These are phyloP conservation scores for Diaporthe caulivora DNA, from an alignment of 2,329 filamentous ascomycete genomes.

Conservation along the genomic window DNA sequence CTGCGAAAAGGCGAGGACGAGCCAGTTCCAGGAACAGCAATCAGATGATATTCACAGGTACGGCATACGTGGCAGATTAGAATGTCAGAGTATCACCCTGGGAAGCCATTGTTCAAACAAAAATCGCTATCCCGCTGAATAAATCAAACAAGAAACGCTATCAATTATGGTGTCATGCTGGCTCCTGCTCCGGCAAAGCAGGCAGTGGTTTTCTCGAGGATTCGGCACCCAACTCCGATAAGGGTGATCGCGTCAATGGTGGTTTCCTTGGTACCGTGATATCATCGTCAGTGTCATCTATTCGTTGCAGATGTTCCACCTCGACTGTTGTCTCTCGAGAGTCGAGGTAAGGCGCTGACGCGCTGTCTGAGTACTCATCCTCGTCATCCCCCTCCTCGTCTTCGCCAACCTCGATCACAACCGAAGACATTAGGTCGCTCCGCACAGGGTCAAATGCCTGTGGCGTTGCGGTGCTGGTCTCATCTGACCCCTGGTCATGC, in stretches of 20 bases:
- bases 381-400: neutral
- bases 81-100: neutral
- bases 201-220: slow-evolving; percentile 49
- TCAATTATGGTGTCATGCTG: slow-evolving; percentile 41
- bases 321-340: slow-evolving; percentile 13
- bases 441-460: neutral
- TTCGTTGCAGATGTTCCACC: slow-evolving; percentile 1
- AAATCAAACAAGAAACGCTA: slow-evolving; percentile 14
- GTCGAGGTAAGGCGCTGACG: slow-evolving; percentile 7
- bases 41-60: neutral
- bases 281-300: slow-evolving; percentile 13
- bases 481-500: neutral
- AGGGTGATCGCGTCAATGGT: slow-evolving; percentile 38
- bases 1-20: neutral
- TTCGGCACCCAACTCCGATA: slow-evolving; percentile 39
- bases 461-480: neutral
- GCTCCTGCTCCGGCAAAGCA: slow-evolving; percentile 49
- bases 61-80: neutral
- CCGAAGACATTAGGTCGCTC: neutral
- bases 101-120: neutral
- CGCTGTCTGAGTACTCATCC: slow-evolving; percentile 28
- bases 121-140: neutral
- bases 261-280: slow-evolving; percentile 29
- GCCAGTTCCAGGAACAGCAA: neutral
- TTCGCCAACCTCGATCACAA: slow-evolving; percentile 5